Percentiles rank a stretch among this genome's conserved stretches.
These are phyloP conservation scores for Colletotrichum shisoi DNA, from an alignment of 2,329 filamentous ascomycete species.

Conservation along the genomic window DNA sequence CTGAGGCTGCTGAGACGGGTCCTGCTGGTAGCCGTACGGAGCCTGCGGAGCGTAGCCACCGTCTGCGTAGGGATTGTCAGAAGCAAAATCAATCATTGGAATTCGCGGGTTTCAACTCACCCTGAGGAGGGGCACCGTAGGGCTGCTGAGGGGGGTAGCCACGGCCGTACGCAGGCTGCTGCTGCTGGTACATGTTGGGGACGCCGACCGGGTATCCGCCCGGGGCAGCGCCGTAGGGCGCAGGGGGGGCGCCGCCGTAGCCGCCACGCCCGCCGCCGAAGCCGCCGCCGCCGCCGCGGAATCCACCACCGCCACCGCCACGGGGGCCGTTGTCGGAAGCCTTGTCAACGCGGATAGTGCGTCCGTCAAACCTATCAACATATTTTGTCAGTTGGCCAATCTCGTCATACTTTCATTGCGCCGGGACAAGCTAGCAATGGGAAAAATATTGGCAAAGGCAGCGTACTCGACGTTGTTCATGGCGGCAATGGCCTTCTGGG, in stretches of 20 bases:
- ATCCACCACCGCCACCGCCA: conserved; percentile 55
- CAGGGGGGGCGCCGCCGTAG: conserved; percentile 45
- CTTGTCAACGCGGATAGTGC: conserved; percentile 93
- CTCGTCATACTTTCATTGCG: conserved; percentile 14
- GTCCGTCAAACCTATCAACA: conserved; percentile 82
- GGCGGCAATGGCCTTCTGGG: conserved; percentile 75
- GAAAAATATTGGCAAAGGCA: conserved; percentile 38
- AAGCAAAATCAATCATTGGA: background rate
- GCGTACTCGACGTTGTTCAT: conserved; percentile 93
- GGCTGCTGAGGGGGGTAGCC: conserved; percentile 54
- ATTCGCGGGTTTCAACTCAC: conserved; percentile 47
- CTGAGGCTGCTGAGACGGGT: conserved; percentile 52
- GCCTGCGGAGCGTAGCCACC: conserved; percentile 34
- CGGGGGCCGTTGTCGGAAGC: conserved; percentile 81
- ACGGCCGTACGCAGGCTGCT: conserved; percentile 52
- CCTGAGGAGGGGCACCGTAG: conserved; percentile 50
- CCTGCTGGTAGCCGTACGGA: conserved; percentile 57
- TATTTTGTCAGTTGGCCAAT: conserved; percentile 17
- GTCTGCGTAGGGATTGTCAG: conserved; percentile 10
- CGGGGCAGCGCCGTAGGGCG: conserved; percentile 44
- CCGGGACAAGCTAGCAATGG: conserved; percentile 41
- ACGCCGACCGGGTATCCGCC: conserved; percentile 50
- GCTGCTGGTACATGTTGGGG: conserved; percentile 49
- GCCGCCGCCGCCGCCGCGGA: conserved; percentile 53
- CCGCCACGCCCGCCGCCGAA: conserved; percentile 52